Evolutionary conservation across 768 basidiomycete genomes (phyloP).

Genomic region (Symmetrospora coprosmae): DNA sequence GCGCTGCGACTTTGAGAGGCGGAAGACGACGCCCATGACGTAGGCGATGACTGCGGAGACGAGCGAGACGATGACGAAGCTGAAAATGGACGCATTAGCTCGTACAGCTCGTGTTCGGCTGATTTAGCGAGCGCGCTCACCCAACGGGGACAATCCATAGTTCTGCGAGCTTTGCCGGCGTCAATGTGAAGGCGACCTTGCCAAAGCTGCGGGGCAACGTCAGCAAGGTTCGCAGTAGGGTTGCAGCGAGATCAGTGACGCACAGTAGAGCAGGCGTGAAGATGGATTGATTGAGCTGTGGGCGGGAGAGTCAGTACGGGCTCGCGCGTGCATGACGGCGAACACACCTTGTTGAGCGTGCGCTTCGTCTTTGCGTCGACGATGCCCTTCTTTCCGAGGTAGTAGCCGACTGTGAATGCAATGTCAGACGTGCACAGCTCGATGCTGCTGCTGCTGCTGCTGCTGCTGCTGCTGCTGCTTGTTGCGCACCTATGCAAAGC

Average conservation of each 20-base stretch:
- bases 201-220: slow-evolving; percentile 56
- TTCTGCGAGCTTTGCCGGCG: slow-evolving; percentile 66
- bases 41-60: slow-evolving; percentile 59
- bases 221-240: not conserved
- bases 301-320: slow-evolving; percentile 41
- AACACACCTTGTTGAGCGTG: slow-evolving; percentile 27
- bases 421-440: too few relatives aligned
- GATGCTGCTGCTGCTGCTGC: too few relatives aligned
- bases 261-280: slow-evolving; percentile 44
- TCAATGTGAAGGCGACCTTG: slow-evolving; percentile 83
- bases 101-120: not conserved
- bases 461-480: too few relatives aligned
- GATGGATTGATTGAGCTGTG: slow-evolving; percentile 68
- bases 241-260: not conserved
- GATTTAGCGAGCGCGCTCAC: not conserved
- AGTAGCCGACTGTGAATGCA: slow-evolving; percentile 34
- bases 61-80: slow-evolving; percentile 62
- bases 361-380: slow-evolving; percentile 77
- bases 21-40: slow-evolving; percentile 48
- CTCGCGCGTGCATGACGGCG: not conserved
- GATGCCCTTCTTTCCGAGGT: slow-evolving; percentile 62
- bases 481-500: too few relatives aligned
- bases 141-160: slow-evolving; percentile 48
- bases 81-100: slow-evolving; percentile 48
- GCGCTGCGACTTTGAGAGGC: slow-evolving; percentile 56